Evolutionary conservation across 176 grass and related monocot genomes (phyloP), one percentile per base, ranked within the genome.

Genomic region (Avena atlantica): DNA sequence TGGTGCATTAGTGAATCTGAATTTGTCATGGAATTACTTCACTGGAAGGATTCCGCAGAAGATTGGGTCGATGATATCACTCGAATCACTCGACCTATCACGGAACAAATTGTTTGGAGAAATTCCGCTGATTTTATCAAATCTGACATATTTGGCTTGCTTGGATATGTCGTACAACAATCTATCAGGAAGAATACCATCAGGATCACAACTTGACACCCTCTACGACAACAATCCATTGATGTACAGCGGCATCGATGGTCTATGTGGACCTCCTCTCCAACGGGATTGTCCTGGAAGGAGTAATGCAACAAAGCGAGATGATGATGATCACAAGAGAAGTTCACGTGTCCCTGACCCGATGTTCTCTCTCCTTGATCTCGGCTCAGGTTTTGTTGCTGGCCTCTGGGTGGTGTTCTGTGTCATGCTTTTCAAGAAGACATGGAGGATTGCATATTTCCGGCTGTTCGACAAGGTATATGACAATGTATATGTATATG

Each of bases 91-190:
- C 0, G 91, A 93, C 29, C 69, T 93, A 13, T 90, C 81, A 13
- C 69, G 15, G 6, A 93, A 93, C 44, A 47, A 73, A 4, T 8
- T 93, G 13, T 88, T 5, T 1, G 77, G 81, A 11, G 51, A 13
- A 62, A 88, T 93, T 17, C 85, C 85, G 2, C 0, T 14, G 5
- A 53, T 24, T 20, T 2, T 90, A 1, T 65, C 81, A 20, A 29
- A 23, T 11, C 70, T 93, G 10, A 78, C 58, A 6, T 90, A 17
- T 45, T 45, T 93, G 20, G 50, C 56, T 12, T 55, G n/a, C 10
- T 67, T 90, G 44, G 84, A 90, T 10, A 24, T 93, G 0, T 93
- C 87, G 0, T 90, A 87, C 17, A 89, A 92, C 47, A 84, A 86
- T 19, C 50, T 89, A 3, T 53, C 81, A 2, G 86, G 81, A 71